Evolutionary conservation across 2,329 filamentous ascomycete species (phyloP).

Genomic region (Pseudocercospora pini-densiflorae): DNA sequence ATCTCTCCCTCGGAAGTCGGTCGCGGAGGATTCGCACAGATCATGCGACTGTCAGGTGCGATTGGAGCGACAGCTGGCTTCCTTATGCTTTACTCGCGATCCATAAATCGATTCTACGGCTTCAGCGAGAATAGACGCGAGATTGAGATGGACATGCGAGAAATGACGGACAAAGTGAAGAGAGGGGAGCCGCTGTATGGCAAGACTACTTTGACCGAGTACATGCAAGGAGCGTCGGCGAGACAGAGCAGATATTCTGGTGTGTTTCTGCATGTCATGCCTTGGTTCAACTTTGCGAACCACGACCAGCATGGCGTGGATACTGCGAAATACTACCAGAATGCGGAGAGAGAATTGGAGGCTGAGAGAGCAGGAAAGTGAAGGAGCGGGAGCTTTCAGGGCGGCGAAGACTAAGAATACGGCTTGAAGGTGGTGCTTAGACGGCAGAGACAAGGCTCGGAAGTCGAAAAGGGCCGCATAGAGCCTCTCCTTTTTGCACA

Average conservation of each 20-base stretch:
- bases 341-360: conserved; percentile 92
- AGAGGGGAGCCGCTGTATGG: conserved; percentile 88
- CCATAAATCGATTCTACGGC: conserved; percentile 88
- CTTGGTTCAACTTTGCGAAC: conserved; percentile 99
- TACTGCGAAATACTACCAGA: conserved; percentile 97
- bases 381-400: neutral
- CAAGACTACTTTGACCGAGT: conserved; percentile 73
- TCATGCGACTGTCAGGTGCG: conserved; percentile 77
- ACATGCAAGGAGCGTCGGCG: conserved; percentile 92
- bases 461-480: neutral
- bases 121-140: conserved; percentile 91
- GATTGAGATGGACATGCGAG: conserved; percentile 93
- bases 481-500: neutral
- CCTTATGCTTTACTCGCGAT: conserved; percentile 82
- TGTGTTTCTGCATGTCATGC: conserved; percentile 80
- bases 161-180: conserved; percentile 98
- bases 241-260: conserved; percentile 92
- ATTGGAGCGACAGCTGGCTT: conserved; percentile 80
- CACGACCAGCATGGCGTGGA: conserved; percentile 96
- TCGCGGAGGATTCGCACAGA: conserved; percentile 77
- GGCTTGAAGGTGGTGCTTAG: no score
- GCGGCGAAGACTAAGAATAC: neutral
- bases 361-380: conserved; percentile 61
- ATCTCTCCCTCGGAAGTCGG: conserved; percentile 84
- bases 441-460: neutral